These are phyloP conservation scores for Lachancea sp. DNA, from an alignment of 805 yeast species.

Conservation along the genomic window DNA sequence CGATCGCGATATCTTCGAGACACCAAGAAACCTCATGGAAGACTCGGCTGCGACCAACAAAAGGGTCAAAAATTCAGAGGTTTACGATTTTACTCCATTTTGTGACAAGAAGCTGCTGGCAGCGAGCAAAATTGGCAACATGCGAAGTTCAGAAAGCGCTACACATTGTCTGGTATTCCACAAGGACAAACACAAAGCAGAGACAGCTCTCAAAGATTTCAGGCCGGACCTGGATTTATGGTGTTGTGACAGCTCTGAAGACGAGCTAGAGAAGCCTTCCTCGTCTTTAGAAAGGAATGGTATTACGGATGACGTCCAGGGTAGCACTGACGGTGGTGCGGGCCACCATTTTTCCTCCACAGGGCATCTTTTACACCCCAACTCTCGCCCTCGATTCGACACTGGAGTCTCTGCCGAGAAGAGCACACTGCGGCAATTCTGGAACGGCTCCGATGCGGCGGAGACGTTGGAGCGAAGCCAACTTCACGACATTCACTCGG, in stretches of 20 bases:
- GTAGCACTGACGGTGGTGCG: too few relatives aligned
- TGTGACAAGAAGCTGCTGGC: slow-evolving; percentile 17
- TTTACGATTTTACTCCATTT: slow-evolving; percentile 22
- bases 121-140: slow-evolving; percentile 19
- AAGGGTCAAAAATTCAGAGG: slow-evolving; percentile 1
- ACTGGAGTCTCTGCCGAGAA: slow-evolving; percentile 16
- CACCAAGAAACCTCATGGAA: not conserved
- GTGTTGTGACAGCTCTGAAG: slow-evolving; percentile 19
- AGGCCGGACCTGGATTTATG: slow-evolving; percentile 25
- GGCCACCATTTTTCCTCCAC: not conserved
- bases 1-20: slow-evolving; percentile 3
- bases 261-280: not conserved
- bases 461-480: slow-evolving; percentile 18
- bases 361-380: slow-evolving; percentile 11
- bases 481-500: slow-evolving; percentile 18
- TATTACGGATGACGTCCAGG: too few relatives aligned
- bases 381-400: slow-evolving; percentile 15
- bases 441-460: slow-evolving; percentile 16
- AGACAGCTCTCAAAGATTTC: slow-evolving; percentile 4
- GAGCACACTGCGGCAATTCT: slow-evolving; percentile 16
- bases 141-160: slow-evolving; percentile 23
- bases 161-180: slow-evolving; percentile 29
- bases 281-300: too few relatives aligned
- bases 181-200: slow-evolving; percentile 8
- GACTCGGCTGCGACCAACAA: not conserved